Evolutionary conservation across 202 grass and related monocot species (phyloP).

Genomic region (Bolboschoenoplectus hybrid): DNA sequence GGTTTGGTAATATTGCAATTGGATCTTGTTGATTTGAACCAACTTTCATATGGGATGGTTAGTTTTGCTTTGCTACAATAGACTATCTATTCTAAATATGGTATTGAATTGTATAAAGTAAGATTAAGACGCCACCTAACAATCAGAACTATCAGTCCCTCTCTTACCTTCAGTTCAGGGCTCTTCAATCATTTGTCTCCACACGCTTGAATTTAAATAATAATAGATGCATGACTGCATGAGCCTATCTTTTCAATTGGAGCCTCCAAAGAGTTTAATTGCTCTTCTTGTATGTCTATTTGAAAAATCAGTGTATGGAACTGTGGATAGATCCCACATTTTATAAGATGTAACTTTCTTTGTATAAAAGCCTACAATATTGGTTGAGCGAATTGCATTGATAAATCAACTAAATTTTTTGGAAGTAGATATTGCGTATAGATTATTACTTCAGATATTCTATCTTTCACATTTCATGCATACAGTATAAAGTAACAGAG

Average conservation of each 20-base stretch:
- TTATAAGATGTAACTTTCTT: neutral
- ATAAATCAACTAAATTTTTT: conserved; percentile 6
- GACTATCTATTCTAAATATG: conserved; percentile 5
- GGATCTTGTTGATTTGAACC: conserved; percentile 28
- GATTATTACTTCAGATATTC: neutral
- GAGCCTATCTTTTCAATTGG: conserved; percentile 5
- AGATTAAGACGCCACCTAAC: conserved; percentile 36
- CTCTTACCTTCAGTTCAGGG: conserved; percentile 30
- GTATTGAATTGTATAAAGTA: conserved; percentile 31
- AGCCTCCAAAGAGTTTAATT: conserved; percentile 14
- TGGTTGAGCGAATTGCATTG: conserved; percentile 13
- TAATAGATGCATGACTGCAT: neutral
- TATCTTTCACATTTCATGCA: neutral
- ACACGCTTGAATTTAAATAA: conserved; percentile 29
- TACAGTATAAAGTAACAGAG: neutral
- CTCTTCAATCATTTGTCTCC: conserved; percentile 35
- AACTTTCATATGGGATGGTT: conserved; percentile 14
- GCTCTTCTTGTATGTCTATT: neutral
- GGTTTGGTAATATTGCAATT: conserved; percentile 23
- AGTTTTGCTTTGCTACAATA: neutral
- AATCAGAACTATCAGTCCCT: conserved; percentile 38
- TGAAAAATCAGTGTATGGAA: neutral
- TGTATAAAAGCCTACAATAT: neutral
- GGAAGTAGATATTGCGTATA: neutral
- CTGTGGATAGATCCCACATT: neutral